These are phyloP conservation scores for Nitzschia putrida DNA, from an alignment of 108 stramenopile genomes.

Conservation along the genomic window DNA sequence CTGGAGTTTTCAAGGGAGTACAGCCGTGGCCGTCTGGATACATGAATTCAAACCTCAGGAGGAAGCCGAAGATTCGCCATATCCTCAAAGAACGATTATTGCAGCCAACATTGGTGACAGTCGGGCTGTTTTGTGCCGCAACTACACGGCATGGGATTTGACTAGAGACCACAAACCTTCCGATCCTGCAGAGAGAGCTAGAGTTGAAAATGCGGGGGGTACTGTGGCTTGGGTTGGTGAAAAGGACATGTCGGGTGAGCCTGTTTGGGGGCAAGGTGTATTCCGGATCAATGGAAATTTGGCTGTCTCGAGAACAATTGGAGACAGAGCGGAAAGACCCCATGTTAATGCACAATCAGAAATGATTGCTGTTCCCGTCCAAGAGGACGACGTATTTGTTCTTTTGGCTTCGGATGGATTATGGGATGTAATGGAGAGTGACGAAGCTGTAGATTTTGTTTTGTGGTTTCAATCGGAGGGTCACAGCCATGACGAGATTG, in stretches of 20 bases:
- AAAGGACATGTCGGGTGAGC: slow-evolving; percentile 36
- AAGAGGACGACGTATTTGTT: slow-evolving; percentile 51
- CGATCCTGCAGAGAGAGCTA: slow-evolving; percentile 52
- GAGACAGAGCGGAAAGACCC: slow-evolving; percentile 91
- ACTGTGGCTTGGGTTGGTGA: slow-evolving; percentile 74
- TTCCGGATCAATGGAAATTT: slow-evolving; percentile 95
- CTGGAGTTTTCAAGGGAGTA: slow-evolving; percentile 88
- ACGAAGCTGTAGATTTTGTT: slow-evolving; percentile 81
- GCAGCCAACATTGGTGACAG: slow-evolving; percentile 93
- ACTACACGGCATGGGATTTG: slow-evolving; percentile 70
- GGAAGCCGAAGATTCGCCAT: neutral
- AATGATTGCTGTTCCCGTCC: slow-evolving; percentile 50
- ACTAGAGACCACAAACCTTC: slow-evolving; percentile 89
- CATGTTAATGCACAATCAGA: slow-evolving; percentile 83
- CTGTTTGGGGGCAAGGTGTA: slow-evolving; percentile 71
- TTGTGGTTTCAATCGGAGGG: slow-evolving; percentile 31
- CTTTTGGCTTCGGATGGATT: slow-evolving; percentile 88
- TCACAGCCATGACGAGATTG: slow-evolving; percentile 36
- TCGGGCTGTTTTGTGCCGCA: slow-evolving; percentile 73
- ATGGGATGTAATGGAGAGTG: slow-evolving; percentile 88
- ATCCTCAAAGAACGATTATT: slow-evolving; percentile 45
- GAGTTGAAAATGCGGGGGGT: slow-evolving; percentile 73
- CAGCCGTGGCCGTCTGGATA: slow-evolving; percentile 80
- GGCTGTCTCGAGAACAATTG: slow-evolving; percentile 90
- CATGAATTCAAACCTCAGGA: slow-evolving; percentile 37